A percentile compares a stretch with the other conserved stretches of the same genome.
These are phyloP conservation scores for Botryosphaeria agaves DNA, from an alignment of 2,329 filamentous ascomycete genomes.

Conservation along the genomic window DNA sequence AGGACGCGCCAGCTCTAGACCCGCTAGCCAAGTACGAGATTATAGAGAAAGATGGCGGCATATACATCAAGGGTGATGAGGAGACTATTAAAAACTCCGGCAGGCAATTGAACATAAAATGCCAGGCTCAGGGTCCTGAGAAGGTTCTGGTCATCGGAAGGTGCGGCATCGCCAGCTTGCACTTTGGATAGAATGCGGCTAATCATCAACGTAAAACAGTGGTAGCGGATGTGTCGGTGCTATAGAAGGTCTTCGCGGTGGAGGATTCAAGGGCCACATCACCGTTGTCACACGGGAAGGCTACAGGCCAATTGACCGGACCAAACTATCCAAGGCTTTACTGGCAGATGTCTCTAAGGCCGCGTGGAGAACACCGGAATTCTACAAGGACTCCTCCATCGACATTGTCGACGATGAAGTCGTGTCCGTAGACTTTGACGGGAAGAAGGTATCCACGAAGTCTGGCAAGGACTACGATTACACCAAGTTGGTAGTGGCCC, in stretches of 20 bases:
- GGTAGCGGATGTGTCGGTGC: slow-evolving; percentile 72
- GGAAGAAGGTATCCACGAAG: slow-evolving; percentile 58
- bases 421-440: slow-evolving; percentile 56
- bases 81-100: slow-evolving; percentile 59
- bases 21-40: slow-evolving; percentile 71
- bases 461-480: slow-evolving; percentile 57
- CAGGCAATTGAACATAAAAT: slow-evolving; percentile 57
- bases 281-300: slow-evolving; percentile 75
- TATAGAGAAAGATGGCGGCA: slow-evolving; percentile 59
- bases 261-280: slow-evolving; percentile 63
- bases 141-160: slow-evolving; percentile 74
- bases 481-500: slow-evolving; percentile 78
- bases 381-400: slow-evolving; percentile 49
- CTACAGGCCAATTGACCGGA: slow-evolving; percentile 76
- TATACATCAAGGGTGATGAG: slow-evolving; percentile 74
- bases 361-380: slow-evolving; percentile 57
- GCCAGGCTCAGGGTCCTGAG: slow-evolving; percentile 38
- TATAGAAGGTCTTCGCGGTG: slow-evolving; percentile 65
- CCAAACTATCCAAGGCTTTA: slow-evolving; percentile 89
- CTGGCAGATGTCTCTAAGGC: slow-evolving; percentile 67
- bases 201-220: slow-evolving; percentile 17
- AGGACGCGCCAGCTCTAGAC: slow-evolving; percentile 84
- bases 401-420: slow-evolving; percentile 43
- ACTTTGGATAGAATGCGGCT: not conserved
- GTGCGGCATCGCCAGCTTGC: slow-evolving; percentile 16